Base-by-base conservation (phyloP, 495 filamentous ascomycete species). In the Lindgomyces ingoldianus region DNA sequence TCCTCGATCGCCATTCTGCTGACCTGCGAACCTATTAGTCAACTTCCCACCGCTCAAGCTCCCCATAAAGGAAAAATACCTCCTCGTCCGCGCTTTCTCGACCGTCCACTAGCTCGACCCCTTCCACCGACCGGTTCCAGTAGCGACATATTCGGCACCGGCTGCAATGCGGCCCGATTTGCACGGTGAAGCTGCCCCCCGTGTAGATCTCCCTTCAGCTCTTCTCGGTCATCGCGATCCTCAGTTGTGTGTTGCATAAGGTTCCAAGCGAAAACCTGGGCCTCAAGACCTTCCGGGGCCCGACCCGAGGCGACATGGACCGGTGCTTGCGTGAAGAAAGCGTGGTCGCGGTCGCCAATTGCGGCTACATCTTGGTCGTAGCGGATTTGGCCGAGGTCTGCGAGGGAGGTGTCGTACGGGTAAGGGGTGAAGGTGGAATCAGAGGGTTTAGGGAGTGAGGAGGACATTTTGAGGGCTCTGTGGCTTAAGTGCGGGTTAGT, bases 321-420 rank as follows among this genome's bases (percentile, higher is more conserved):
- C 11, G 50, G 22, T 10, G 48, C 16, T 4, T n/a, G 25, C 21
- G 25, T 19, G 41, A 22, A 26, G 27, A 67, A 51, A 3, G 64
- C 50, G 4, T 18, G 4, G 64, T 67, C 64, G 59, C 57, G 64
- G 39, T 66, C 56, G 41, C 63, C 70, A 63, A 65, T 25, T 27
- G 62, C 61, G 21, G 61, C 72, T 30, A 55, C 64, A 39, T 65
- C 68, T 18, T 67, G 56, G 57, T 69, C 65, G 56, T 62, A 65
- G 58, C 60, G 52, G 14, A 47, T 48, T n/a, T 39, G 57, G 51
- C 62, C 45, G 56, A 71, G 47, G 62, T 61, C 67, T 46, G 47
- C 27, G 55, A 62, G 44, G 8, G 21, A 22, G n/a, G 21, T 8
- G 44, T 22, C 21, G 44, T 8, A 47, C 21, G 44, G 44, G 44